Percentiles rank a stretch among this genome's conserved stretches.
Conservation (phyloP, 257 asterid species). For the Cruciata laevipes region DNA sequence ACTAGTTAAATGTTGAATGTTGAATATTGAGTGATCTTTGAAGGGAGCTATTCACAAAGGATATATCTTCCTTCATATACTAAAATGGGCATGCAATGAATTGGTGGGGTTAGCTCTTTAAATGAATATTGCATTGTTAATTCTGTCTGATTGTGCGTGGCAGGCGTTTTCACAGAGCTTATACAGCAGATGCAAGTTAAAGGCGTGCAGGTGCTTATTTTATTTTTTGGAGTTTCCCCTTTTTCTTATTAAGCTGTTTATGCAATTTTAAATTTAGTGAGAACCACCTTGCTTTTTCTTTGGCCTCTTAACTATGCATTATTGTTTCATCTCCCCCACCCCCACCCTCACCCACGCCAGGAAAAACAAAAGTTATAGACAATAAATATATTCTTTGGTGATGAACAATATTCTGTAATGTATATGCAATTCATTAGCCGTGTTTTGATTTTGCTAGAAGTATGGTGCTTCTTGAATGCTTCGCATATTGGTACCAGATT, state of each 20-base stretch:
- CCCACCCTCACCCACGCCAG: not conserved
- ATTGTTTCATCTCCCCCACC: not conserved
- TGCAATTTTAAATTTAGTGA: not conserved
- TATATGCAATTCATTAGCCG: too few relatives aligned
- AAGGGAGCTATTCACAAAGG: not conserved
- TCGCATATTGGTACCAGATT: not conserved
- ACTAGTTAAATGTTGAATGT: not conserved
- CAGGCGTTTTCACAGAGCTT: slow-evolving; percentile 99
- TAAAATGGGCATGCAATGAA: not conserved
- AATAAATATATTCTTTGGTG: not conserved
- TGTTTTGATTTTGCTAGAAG: not conserved
- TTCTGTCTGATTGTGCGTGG: slow-evolving; percentile 22
- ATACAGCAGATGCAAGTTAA: slow-evolving; percentile 98
- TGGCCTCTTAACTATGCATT: not conserved
- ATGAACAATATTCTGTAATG: not conserved
- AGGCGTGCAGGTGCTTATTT: slow-evolving; percentile 80
- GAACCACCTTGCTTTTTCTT: not conserved
- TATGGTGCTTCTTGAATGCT: not conserved
- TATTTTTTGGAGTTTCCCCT: not conserved
- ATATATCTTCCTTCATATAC: not conserved
- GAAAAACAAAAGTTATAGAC: not conserved
- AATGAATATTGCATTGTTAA: not conserved
- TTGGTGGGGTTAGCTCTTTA: not conserved
- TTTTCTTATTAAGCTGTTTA: not conserved
- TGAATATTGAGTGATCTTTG: not conserved